Conservation (phyloP, 305 asterid species). For the Withania somnifera region DNA sequence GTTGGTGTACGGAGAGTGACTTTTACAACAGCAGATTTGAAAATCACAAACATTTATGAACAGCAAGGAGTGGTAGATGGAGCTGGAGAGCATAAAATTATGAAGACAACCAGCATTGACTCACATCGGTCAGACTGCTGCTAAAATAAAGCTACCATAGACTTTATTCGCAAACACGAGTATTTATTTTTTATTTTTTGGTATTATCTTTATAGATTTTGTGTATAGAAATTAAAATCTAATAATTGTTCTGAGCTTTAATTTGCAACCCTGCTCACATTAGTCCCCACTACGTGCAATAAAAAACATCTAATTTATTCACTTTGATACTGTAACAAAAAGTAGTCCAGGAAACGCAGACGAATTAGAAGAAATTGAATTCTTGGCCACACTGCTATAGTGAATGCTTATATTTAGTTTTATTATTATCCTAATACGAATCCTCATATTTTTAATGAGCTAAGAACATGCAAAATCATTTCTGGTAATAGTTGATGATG, state of each 20-base stretch:
- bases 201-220: not conserved
- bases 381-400: not conserved
- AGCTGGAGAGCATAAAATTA: not conserved
- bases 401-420: not conserved
- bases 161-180: not conserved
- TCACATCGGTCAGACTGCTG: not conserved
- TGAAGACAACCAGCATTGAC: not conserved
- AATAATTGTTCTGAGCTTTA: not conserved
- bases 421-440: not conserved
- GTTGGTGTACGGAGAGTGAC: not conserved
- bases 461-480: not conserved
- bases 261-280: not conserved
- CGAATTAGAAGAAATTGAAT: not conserved
- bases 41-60: conserved; percentile 2
- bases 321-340: not conserved
- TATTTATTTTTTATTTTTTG: not conserved
- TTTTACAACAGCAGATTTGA: not conserved
- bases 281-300: not conserved
- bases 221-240: not conserved
- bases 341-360: not conserved
- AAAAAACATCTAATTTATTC: not conserved
- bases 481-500: not conserved
- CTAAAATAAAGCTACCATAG: not conserved
- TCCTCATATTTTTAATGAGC: no score
- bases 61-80: conserved; percentile 1